Conservation (phyloP, 2,329 filamentous ascomycete genomes). For the Aspergillus sp. region DNA sequence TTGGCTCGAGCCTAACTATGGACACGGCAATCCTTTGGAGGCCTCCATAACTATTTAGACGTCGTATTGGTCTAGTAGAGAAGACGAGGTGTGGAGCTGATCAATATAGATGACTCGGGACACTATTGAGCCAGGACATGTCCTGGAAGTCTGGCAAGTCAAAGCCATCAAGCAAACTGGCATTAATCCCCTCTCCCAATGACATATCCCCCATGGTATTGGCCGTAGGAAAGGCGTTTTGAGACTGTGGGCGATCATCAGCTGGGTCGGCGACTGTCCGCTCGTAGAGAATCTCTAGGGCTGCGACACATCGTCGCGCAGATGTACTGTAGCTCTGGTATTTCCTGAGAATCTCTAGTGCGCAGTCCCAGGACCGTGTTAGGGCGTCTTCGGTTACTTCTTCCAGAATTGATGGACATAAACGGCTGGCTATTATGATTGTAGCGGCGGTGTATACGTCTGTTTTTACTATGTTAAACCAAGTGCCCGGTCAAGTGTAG, state of each 20-base stretch:
- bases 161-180: conserved; percentile 25
- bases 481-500: too few species aligned
- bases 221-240: neutral
- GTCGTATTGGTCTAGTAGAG: too few species aligned
- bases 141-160: conserved; percentile 33
- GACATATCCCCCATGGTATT: conserved; percentile 23
- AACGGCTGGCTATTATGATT: conserved; percentile 33
- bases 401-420: conserved; percentile 27
- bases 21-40: neutral
- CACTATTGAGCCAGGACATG: conserved; percentile 37
- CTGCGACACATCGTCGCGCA: conserved; percentile 32
- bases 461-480: neutral
- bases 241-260: neutral
- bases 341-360: conserved; percentile 30
- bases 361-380: conserved; percentile 29
- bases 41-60: too few species aligned
- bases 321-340: conserved; percentile 34
- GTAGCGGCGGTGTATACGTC: conserved; percentile 38
- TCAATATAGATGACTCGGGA: conserved; percentile 31
- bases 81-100: too few species aligned
- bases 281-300: conserved; percentile 33
- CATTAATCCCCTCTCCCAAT: conserved; percentile 28
- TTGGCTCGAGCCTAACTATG: neutral
- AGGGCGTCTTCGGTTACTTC: conserved; percentile 27
- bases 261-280: conserved; percentile 23